These are phyloP conservation scores for Ananas comosus DNA, from an alignment of 176 grass and related monocot genomes.

Conservation along the genomic window DNA sequence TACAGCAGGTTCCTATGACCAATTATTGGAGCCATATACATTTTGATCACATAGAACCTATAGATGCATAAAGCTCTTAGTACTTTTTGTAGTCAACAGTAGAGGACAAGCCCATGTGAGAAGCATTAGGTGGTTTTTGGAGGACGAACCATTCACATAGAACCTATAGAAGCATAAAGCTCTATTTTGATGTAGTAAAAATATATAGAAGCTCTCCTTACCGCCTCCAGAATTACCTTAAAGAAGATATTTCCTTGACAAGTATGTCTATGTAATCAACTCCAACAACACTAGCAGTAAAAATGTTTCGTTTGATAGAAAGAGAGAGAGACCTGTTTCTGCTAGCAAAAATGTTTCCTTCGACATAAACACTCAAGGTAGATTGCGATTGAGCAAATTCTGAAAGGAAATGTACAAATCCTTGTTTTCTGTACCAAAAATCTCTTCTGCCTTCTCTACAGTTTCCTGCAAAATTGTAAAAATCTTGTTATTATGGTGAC, in stretches of 20 bases:
- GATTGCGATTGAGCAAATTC: conserved; percentile 69
- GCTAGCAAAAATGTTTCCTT: neutral
- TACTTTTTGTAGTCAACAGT: neutral
- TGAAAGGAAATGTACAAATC: conserved; percentile 83
- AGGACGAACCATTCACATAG: too few species aligned
- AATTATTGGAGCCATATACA: neutral
- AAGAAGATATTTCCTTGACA: too few species aligned
- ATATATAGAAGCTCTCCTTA: too few species aligned
- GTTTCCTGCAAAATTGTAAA: conserved; percentile 49
- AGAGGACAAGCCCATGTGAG: neutral
- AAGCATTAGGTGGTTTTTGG: neutral
- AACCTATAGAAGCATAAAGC: too few species aligned
- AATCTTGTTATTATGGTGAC: conserved; percentile 2
- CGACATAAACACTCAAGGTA: conserved; percentile 21
- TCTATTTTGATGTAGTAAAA: too few species aligned
- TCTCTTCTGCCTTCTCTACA: conserved; percentile 71
- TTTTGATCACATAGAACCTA: neutral
- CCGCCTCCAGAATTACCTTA: too few species aligned
- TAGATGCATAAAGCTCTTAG: neutral
- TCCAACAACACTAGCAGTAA: too few species aligned
- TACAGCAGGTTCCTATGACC: neutral
- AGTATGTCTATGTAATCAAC: too few species aligned
- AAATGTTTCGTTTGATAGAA: too few species aligned
- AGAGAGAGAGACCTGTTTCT: neutral
- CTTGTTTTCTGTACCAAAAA: conserved; percentile 84